phyloP scores from a whole-genome alignment of 495 filamentous ascomycete species.

The Copromyces sp. region DNA sequence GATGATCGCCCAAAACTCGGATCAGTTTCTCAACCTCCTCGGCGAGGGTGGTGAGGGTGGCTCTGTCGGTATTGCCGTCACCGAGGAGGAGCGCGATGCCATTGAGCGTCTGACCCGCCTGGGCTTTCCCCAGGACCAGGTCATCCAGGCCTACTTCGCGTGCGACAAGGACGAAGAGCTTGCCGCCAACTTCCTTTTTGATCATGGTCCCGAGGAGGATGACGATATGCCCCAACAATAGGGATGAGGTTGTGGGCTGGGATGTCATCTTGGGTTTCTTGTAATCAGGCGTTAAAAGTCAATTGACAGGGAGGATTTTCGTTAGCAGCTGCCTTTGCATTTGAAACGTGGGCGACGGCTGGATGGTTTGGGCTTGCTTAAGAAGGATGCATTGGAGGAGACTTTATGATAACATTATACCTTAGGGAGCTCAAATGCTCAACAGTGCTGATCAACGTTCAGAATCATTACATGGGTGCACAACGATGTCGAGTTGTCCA shows the following conservation, averaged over 20 bases:
- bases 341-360: not conserved
- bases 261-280: not conserved
- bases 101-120: constrained; percentile 89
- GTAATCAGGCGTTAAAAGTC: not conserved
- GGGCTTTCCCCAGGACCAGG: constrained; percentile 84
- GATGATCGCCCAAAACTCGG: constrained; percentile 79
- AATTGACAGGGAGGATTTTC: not conserved
- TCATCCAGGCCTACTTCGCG: constrained; percentile 97
- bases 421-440: not conserved
- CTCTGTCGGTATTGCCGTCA: constrained; percentile 79
- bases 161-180: constrained; percentile 99
- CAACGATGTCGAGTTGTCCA: not conserved
- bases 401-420: not conserved
- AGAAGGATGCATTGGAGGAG: not conserved
- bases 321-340: not conserved
- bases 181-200: constrained; percentile 94
- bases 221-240: constrained; percentile 35
- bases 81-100: constrained; percentile 89
- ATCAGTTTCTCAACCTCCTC: constrained; percentile 81
- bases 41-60: constrained; percentile 73
- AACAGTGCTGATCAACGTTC: not conserved
- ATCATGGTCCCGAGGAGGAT: constrained; percentile 77
- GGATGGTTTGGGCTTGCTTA: constrained; percentile 2
- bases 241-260: not conserved
- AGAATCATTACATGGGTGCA: not conserved